Evolutionary conservation across 1,284 basidiomycete genomes (phyloP).

Genomic region (Salmacisia buchloeana): DNA sequence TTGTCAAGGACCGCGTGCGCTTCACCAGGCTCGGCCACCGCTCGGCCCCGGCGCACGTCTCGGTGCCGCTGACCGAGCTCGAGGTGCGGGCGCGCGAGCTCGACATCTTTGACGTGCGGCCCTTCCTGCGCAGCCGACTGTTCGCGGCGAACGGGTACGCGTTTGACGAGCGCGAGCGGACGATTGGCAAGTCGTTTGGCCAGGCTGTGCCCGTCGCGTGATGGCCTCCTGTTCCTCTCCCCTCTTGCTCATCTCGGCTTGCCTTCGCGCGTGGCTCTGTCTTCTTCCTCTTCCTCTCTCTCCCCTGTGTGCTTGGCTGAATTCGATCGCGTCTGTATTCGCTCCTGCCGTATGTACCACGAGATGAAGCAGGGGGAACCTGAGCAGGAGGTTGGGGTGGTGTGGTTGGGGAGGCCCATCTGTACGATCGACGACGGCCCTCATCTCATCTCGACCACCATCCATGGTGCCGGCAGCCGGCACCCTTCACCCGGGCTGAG

Average conservation of each 20-base stretch:
- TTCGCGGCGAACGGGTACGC: constrained; percentile 87
- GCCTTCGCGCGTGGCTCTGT: neutral
- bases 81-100: constrained; percentile 72
- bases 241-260: neutral
- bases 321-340: no score
- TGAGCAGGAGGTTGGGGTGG: neutral
- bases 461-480: no score
- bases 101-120: constrained; percentile 81
- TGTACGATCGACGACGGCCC: no score
- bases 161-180: constrained; percentile 32
- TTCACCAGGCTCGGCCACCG: constrained; percentile 53
- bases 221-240: neutral
- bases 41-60: constrained; percentile 42
- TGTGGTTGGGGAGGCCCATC: neutral
- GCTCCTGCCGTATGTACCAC: no score
- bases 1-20: constrained; percentile 90
- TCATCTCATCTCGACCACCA: no score
- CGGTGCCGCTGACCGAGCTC: constrained; percentile 43
- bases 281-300: neutral
- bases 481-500: no score
- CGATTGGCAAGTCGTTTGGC: constrained; percentile 44
- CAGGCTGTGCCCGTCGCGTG: neutral
- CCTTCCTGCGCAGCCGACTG: constrained; percentile 77
- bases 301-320: neutral
- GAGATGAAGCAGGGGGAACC: no score